Evolutionary conservation across 805 yeast species (phyloP).

Genomic region (Saitoella complicata): DNA sequence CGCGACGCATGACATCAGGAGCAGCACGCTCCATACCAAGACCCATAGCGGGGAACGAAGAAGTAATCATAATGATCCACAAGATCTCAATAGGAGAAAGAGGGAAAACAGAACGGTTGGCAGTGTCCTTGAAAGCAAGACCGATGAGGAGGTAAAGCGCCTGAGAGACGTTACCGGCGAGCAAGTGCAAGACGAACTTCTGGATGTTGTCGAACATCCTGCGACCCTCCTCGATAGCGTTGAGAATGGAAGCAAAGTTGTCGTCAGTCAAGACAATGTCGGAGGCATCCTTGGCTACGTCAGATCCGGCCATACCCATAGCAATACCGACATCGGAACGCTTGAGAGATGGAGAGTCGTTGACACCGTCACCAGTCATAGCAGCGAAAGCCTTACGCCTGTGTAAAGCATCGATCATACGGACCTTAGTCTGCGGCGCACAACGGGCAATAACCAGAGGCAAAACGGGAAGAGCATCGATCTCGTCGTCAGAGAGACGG

Average conservation of each 20-base stretch:
- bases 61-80: conserved; percentile 65
- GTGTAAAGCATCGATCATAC: conserved; percentile 64
- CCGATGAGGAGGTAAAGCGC: conserved; percentile 56
- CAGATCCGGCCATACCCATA: conserved; percentile 69
- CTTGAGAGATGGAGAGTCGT: conserved; percentile 64
- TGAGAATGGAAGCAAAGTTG: conserved; percentile 62
- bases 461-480: conserved; percentile 47
- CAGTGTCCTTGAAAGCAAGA: conserved; percentile 47
- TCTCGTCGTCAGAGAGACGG: conserved; percentile 38
- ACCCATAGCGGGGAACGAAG: conserved; percentile 77
- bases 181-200: conserved; percentile 56
- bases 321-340: conserved; percentile 72
- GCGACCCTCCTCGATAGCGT: conserved; percentile 68
- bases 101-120: conserved; percentile 63
- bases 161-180: conserved; percentile 60
- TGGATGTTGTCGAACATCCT: conserved; percentile 66
- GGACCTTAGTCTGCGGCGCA: conserved; percentile 67
- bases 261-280: conserved; percentile 64
- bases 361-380: conserved; percentile 76
- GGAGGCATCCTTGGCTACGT: conserved; percentile 72
- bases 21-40: conserved; percentile 52
- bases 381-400: conserved; percentile 50
- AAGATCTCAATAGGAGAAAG: conserved; percentile 64
- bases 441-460: conserved; percentile 72
- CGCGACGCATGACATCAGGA: conserved; percentile 44